These are phyloP conservation scores for Myxozyma geophila DNA, from an alignment of 805 yeast genomes.

Conservation along the genomic window DNA sequence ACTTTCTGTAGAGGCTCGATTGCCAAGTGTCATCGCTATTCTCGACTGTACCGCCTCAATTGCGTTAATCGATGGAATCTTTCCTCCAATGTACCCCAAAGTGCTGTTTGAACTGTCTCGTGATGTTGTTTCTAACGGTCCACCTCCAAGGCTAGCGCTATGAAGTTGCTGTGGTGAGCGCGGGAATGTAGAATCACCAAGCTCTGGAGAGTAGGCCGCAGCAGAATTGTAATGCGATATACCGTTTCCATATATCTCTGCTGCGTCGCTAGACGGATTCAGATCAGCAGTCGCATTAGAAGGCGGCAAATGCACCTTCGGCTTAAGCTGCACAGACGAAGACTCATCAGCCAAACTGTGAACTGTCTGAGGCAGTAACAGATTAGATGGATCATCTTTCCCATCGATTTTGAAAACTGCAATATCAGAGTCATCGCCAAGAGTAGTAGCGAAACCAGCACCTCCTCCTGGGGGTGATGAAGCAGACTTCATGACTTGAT, in stretches of 20 bases:
- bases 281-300: constrained; percentile 17
- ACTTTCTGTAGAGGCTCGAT: constrained; percentile 2
- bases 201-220: constrained; percentile 4
- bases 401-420: constrained; percentile 10
- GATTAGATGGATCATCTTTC: constrained; percentile 11
- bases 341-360: constrained; percentile 31
- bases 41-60: constrained; percentile 35
- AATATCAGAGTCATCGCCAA: not conserved
- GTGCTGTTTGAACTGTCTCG: constrained; percentile 5
- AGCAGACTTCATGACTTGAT: not conserved
- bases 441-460: not conserved
- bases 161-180: constrained; percentile 11
- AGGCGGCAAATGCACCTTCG: constrained; percentile 34
- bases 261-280: constrained; percentile 21
- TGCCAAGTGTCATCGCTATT: constrained; percentile 32
- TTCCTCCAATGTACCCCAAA: constrained; percentile 24
- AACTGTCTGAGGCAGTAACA: constrained; percentile 28
- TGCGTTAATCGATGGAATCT: constrained; percentile 28
- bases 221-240: constrained; percentile 16
- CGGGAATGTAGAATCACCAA: not conserved
- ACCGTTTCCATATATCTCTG: constrained; percentile 6
- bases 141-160: constrained; percentile 19
- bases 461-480: constrained; percentile 18
- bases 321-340: constrained; percentile 9
- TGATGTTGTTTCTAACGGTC: not conserved